Conservation (phyloP, 2,329 filamentous ascomycete genomes). For the Calonectria pseudoturangicola region DNA sequence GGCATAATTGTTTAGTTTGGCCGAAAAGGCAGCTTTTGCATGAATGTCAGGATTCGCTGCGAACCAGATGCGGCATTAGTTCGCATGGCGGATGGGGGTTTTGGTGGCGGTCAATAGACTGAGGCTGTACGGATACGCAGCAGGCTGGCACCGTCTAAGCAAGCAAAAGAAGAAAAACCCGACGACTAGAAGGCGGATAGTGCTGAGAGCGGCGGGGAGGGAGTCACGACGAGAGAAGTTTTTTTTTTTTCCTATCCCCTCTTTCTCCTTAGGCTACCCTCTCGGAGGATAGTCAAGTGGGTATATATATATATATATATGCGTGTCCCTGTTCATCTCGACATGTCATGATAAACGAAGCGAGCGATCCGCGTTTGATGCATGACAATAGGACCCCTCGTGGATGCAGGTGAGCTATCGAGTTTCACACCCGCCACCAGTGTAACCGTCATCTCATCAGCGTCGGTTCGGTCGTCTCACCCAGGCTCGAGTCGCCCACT, state of each 20-base stretch:
- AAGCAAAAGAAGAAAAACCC: constrained; percentile 3
- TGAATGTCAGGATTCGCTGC: constrained; percentile 14
- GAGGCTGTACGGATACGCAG: constrained; percentile 20
- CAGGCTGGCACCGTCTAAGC: neutral
- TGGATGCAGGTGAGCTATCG: constrained; percentile 40
- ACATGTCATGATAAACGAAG: neutral
- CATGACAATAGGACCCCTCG: constrained; percentile 24
- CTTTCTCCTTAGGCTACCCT: neutral
- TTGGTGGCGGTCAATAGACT: constrained; percentile 27
- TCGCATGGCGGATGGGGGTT: neutral
- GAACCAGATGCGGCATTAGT: constrained; percentile 25
- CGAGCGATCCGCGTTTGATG: constrained; percentile 10
- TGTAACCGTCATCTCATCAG: constrained; percentile 18
- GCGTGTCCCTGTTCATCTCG: neutral
- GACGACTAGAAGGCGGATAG: neutral
- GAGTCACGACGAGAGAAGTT: neutral
- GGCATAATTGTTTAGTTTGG: constrained; percentile 4
- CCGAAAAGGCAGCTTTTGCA: constrained; percentile 15
- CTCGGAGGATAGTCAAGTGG: neutral
- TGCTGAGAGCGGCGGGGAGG: neutral
- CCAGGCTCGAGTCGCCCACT: constrained; percentile 15
- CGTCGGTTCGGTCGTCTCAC: constrained; percentile 8
- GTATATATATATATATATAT: neutral
- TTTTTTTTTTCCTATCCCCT: neutral
- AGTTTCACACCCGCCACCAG: constrained; percentile 27